Conservation (phyloP, 1,139 yeast species). For the Zhuliangozyma parablackwelliae region DNA sequence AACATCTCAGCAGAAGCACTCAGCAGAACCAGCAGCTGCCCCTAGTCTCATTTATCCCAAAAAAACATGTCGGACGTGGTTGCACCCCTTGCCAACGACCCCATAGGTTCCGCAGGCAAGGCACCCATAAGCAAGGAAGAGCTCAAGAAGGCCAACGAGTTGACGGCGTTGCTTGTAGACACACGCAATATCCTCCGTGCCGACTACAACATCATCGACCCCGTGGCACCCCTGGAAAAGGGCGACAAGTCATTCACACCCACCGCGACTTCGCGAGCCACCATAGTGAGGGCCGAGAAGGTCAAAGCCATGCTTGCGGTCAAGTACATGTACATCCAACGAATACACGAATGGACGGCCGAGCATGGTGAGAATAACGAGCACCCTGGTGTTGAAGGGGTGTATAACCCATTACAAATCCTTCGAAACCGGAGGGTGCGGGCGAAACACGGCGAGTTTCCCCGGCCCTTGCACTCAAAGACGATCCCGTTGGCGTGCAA, state of each 20-base stretch:
- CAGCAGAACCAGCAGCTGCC: too few relatives aligned
- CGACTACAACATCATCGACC: slow-evolving; percentile 37
- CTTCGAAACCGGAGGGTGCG: slow-evolving; percentile 63
- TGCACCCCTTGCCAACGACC: too few relatives aligned
- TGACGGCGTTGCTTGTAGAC: slow-evolving; percentile 40
- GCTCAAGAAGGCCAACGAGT: slow-evolving; percentile 36
- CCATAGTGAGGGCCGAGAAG: slow-evolving; percentile 48
- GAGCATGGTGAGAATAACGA: slow-evolving; percentile 10
- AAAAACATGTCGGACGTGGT: too few relatives aligned
- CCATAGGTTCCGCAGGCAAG: not conserved
- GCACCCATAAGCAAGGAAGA: slow-evolving; percentile 11
- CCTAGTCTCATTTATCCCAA: too few relatives aligned
- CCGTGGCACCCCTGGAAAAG: slow-evolving; percentile 7
- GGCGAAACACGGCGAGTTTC: slow-evolving; percentile 42
- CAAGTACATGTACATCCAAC: slow-evolving; percentile 47
- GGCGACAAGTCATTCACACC: not conserved
- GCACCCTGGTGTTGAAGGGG: slow-evolving; percentile 55
- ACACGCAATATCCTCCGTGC: slow-evolving; percentile 38
- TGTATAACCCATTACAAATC: slow-evolving; percentile 77
- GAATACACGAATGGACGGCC: slow-evolving; percentile 23
- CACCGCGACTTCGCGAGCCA: slow-evolving; percentile 27
- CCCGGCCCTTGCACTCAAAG: slow-evolving; percentile 28
- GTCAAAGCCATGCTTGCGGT: slow-evolving; percentile 49
- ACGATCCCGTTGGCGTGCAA: slow-evolving; percentile 50
- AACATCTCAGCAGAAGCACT: too few relatives aligned